phyloP scores from a whole-genome alignment of 2,329 filamentous ascomycete genomes.

The Apiospora hydei region DNA sequence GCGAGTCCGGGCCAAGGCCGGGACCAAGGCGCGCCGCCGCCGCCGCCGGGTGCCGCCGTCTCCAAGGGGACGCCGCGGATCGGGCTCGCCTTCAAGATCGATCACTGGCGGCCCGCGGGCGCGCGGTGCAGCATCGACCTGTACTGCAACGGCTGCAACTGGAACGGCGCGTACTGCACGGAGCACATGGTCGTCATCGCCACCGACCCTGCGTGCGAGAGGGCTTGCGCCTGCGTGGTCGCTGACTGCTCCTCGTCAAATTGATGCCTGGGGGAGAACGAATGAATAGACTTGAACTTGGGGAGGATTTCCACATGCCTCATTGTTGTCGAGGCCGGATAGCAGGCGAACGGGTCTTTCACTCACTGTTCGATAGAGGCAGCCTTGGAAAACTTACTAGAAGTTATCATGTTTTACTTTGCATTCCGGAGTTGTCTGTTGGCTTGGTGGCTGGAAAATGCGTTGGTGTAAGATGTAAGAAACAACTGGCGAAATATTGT shows the following conservation, averaged over 20 bases:
- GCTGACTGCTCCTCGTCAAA: not conserved
- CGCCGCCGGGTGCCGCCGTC: slow-evolving; percentile 36
- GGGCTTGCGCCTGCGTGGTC: not conserved
- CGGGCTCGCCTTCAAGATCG: not conserved
- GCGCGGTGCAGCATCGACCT: not conserved
- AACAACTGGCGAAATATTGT: not conserved
- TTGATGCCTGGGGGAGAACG: not conserved
- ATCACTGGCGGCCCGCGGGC: not conserved
- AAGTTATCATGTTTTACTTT: not conserved
- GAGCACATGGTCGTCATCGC: not conserved
- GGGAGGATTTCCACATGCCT: not conserved
- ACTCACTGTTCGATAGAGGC: not conserved
- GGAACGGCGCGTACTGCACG: slow-evolving; percentile 10
- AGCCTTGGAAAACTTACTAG: not conserved
- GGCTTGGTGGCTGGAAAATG: not conserved
- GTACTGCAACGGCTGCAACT: slow-evolving; percentile 7
- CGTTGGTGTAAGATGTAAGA: not conserved
- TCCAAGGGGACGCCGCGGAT: slow-evolving; percentile 34
- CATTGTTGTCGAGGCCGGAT: not conserved
- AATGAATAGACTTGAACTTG: no score
- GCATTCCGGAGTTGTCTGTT: not conserved
- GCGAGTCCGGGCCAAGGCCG: not conserved
- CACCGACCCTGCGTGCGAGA: not conserved
- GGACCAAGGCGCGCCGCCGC: slow-evolving; percentile 27
- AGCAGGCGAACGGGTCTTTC: not conserved